Evolutionary conservation across 805 yeast species (phyloP).

Genomic region (Ogataea nonfermentans): DNA sequence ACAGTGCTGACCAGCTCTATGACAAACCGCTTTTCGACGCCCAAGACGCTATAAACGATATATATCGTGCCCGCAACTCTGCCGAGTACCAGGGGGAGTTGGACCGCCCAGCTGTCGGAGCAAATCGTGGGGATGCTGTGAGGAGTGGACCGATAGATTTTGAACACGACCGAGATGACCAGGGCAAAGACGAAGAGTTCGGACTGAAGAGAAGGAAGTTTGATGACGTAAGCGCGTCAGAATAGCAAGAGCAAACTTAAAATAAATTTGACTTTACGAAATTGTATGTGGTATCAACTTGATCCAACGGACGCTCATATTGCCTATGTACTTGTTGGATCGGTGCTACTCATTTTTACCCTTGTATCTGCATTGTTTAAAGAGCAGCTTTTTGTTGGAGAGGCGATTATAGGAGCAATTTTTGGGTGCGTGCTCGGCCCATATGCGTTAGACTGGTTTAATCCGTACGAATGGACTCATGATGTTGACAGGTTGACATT

Average conservation of each 20-base stretch:
- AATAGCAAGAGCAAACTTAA: no score
- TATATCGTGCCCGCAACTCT: conserved; percentile 43
- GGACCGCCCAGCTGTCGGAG: conserved; percentile 21
- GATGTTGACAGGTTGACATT: conserved; percentile 74
- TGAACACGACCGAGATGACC: conserved; percentile 23
- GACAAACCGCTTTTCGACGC: conserved; percentile 57
- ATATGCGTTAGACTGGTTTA: conserved; percentile 77
- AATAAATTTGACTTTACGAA: no score
- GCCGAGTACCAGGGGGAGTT: conserved; percentile 25
- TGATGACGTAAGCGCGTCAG: neutral
- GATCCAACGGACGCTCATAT: conserved; percentile 58
- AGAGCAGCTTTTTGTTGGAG: conserved; percentile 83
- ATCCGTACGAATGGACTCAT: conserved; percentile 67
- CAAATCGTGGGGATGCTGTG: conserved; percentile 12
- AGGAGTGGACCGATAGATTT: conserved; percentile 27
- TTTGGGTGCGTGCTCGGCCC: conserved; percentile 90
- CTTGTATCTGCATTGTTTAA: conserved; percentile 78
- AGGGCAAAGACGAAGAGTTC: conserved; percentile 9
- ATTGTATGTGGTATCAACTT: conserved; percentile 22
- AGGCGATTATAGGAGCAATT: conserved; percentile 83
- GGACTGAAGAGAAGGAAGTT: conserved; percentile 8
- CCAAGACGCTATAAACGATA: conserved; percentile 48
- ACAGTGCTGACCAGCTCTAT: conserved; percentile 50
- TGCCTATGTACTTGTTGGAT: conserved; percentile 85
- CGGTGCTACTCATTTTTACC: conserved; percentile 77